Evolutionary conservation across 768 basidiomycete species (phyloP), one percentile per base, ranked within the genome.

Genomic region (Agaricus sinodeliciosus): DNA sequence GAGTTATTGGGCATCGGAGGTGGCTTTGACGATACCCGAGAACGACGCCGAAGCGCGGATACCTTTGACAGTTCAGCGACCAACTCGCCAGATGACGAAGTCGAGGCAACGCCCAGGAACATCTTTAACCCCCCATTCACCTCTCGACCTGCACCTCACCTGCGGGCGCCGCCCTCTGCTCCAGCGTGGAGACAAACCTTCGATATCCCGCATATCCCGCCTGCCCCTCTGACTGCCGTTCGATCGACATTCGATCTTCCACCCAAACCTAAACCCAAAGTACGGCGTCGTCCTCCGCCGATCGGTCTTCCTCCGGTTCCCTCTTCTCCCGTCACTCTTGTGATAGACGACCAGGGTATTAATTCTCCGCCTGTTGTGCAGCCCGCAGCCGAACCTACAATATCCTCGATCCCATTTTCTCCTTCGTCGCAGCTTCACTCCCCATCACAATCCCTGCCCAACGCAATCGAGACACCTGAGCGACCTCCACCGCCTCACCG

Each of bases 1-100:
- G 84, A 82, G 54, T 69, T 90, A 0, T 73, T 90, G 39, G 84
- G 85, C 42, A 65, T 85, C 15, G 82, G 85, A 49, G 81, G 84
- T 49, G 78, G 81, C 34, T 89, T 88, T 57, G 76, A 79, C 59
- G 70, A 70, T 25, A 70, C 70, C 42, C 65, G 67, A n/a, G 71
- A 72, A 48, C 66, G 68, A 56, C 63, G 65, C 22, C 64, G 59
- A 50, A 64, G 67, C 48, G 60, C 65, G 18, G 70, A 69, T 43
- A 66, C 67, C 27, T 68, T 71, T 46, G 70, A 72, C 39, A 71
- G 67, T 12, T 72, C 71, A 43, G 62, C 67, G 34, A 67, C 69
- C 35, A 74, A 72, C 43, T 78, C 77, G 22, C 75, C 75, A 12
- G 73, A 76, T 54, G 74, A 74, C 47, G 71, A 76, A 19, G 57